Base-by-base conservation (phyloP, 148 eudicot species). In the Linanthus parryae region DNA sequence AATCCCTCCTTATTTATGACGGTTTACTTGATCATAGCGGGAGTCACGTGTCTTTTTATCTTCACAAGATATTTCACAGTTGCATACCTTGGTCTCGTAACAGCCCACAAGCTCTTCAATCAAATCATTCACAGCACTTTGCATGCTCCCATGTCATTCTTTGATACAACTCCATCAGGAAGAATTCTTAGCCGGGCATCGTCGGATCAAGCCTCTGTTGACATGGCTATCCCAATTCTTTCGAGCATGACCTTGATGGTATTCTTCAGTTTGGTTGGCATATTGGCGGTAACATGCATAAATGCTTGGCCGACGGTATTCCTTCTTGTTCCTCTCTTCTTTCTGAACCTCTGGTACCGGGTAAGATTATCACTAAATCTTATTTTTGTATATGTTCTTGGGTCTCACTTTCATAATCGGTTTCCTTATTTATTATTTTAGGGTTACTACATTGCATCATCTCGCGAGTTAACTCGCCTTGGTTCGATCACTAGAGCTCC, bases 131-230 rank as follows among this genome's bases (percentile, higher is more conserved):
- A 39, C 48, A 73, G 84, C 58, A 70, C 76, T 17, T 52, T 78
- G 18, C 84, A 68, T 63, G 88, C 88, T 65, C 84, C 89, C 1
- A 82, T 78, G 82, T 79, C 89, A 40, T 83, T 73, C 66, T 83
- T 75, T 26, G 90, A 83, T 48, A 79, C 90, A 15, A 83, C 85
- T 31, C 85, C 85, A 34, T 83, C 82, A 1, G 90, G 85, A 64
- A 78, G 84, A 70, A 63, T 75, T 27, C 54, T 82, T 18, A 82
- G 64, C 51, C 74, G 89, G 52, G 52, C 18, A n/a, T 48, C 52
- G 6, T 7, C 34, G 12, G 52, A 48, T 27, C 52, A 48, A 26
- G 34, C 29, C 5, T 17, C 34, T n/a, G 34, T 27, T 13, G 52
- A 48, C 34, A 14, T 48, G 14, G 8, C 5, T 12, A 48, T 48